These are phyloP conservation scores for Globisporangium polare DNA, from an alignment of 352 stramenopile genomes.

Conservation along the genomic window DNA sequence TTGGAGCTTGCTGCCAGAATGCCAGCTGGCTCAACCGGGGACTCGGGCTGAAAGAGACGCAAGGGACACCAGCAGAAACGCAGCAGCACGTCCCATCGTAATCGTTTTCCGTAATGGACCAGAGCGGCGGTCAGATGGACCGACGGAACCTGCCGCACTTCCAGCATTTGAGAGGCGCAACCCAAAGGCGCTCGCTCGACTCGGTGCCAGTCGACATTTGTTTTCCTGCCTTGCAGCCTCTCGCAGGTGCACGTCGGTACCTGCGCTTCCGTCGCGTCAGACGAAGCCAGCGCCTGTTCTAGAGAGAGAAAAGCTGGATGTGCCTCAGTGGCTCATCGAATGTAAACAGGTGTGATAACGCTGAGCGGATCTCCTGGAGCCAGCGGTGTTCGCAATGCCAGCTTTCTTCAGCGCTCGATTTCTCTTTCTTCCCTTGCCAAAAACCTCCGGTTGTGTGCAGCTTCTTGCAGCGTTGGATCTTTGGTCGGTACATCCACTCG, in stretches of 20 bases:
- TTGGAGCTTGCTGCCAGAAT: not conserved
- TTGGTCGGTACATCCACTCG: too few relatives aligned
- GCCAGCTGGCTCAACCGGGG: not conserved
- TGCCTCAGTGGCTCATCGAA: not conserved
- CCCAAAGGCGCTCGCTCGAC: not conserved
- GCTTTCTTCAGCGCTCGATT: too few relatives aligned
- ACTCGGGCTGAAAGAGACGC: not conserved
- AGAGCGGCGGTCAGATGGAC: not conserved
- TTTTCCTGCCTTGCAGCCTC: not conserved
- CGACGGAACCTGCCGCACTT: not conserved
- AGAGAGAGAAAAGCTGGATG: not conserved
- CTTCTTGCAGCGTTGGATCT: too few relatives aligned
- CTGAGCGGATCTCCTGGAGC: not conserved
- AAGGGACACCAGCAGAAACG: not conserved
- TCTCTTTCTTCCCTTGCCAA: too few relatives aligned
- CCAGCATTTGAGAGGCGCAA: not conserved
- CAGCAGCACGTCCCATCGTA: not conserved
- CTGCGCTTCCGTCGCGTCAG: conserved; percentile 1
- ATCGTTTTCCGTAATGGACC: not conserved
- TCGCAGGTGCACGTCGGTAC: not conserved
- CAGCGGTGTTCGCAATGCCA: not conserved
- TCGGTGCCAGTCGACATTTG: not conserved
- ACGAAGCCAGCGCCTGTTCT: not conserved
- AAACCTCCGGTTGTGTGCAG: too few relatives aligned
- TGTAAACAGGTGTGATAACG: not conserved